Evolutionary conservation across 2,329 filamentous ascomycete genomes (phyloP).

Genomic region (Cercospora brassicicola): DNA sequence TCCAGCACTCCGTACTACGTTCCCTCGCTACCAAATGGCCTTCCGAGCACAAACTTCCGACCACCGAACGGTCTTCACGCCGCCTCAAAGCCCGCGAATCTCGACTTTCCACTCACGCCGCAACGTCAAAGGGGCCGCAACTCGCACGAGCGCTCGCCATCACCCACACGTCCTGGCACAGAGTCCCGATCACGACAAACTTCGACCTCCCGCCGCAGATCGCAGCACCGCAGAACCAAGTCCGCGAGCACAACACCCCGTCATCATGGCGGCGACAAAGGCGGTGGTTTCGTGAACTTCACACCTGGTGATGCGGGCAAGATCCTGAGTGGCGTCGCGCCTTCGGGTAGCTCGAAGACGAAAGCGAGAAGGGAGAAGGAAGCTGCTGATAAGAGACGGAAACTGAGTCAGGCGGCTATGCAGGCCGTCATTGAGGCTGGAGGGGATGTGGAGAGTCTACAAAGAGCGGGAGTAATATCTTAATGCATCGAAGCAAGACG

Average conservation of each 20-base stretch:
- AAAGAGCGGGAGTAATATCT: conserved; percentile 44
- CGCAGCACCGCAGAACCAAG: conserved; percentile 33
- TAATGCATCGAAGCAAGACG: not conserved
- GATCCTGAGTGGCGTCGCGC: conserved; percentile 86
- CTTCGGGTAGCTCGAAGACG: conserved; percentile 87
- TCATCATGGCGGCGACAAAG: conserved; percentile 45
- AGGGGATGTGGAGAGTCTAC: conserved; percentile 57
- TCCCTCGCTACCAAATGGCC: conserved; percentile 33
- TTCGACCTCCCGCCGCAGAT: conserved; percentile 27
- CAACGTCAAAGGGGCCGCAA: conserved; percentile 22
- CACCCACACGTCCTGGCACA: conserved; percentile 33
- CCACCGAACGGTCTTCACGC: not conserved
- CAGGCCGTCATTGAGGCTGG: conserved; percentile 70
- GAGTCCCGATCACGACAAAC: conserved; percentile 27
- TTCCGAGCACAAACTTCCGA: conserved; percentile 16
- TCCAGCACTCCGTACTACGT: conserved; percentile 23
- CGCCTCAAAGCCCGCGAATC: not conserved
- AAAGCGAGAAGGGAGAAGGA: conserved; percentile 91
- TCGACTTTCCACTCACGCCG: conserved; percentile 24
- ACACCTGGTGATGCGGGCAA: conserved; percentile 75
- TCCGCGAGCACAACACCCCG: conserved; percentile 33
- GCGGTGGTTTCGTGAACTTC: conserved; percentile 78
- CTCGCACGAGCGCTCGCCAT: conserved; percentile 17
- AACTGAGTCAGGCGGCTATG: conserved; percentile 66
- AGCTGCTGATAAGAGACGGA: conserved; percentile 71